These are phyloP conservation scores for Zygnema cylindricum DNA, from an alignment of 139 green algal genomes.

Conservation along the genomic window DNA sequence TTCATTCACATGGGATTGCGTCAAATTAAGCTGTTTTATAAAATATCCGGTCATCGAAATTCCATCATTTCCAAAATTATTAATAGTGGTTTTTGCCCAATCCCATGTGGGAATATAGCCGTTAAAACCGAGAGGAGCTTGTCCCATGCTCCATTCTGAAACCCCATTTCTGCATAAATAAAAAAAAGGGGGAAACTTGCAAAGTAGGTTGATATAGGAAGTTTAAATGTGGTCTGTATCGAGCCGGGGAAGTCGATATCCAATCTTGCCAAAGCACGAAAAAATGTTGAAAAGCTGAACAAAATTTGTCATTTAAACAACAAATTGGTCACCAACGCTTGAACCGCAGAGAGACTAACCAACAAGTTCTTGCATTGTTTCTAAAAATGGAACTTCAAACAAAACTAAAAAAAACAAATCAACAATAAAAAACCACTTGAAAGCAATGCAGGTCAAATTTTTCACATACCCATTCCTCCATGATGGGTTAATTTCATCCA, in stretches of 20 bases:
- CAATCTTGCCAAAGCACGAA: background rate
- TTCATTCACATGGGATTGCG: background rate
- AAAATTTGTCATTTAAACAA: background rate
- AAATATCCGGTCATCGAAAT: slow-evolving; percentile 44
- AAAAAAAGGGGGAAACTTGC: background rate
- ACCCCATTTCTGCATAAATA: background rate
- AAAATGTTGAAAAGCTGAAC: background rate
- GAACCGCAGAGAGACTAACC: too few species aligned
- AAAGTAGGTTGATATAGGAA: too few species aligned
- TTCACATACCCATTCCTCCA: slow-evolving; percentile 15
- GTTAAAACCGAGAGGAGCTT: slow-evolving; percentile 34
- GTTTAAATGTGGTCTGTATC: too few species aligned
- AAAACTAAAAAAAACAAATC: background rate
- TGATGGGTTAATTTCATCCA: background rate
- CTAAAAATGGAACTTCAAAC: background rate
- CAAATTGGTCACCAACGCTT: background rate
- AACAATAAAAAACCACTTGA: background rate
- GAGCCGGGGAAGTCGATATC: too few species aligned
- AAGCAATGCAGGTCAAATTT: background rate
- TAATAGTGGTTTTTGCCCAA: background rate
- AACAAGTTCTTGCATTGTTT: background rate
- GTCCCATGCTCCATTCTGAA: background rate
- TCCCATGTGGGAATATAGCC: background rate
- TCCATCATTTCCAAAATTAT: background rate
- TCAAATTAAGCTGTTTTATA: slow-evolving; percentile 33